These are phyloP conservation scores for Lagenidium giganteum DNA, from an alignment of 352 stramenopile species.

Conservation along the genomic window DNA sequence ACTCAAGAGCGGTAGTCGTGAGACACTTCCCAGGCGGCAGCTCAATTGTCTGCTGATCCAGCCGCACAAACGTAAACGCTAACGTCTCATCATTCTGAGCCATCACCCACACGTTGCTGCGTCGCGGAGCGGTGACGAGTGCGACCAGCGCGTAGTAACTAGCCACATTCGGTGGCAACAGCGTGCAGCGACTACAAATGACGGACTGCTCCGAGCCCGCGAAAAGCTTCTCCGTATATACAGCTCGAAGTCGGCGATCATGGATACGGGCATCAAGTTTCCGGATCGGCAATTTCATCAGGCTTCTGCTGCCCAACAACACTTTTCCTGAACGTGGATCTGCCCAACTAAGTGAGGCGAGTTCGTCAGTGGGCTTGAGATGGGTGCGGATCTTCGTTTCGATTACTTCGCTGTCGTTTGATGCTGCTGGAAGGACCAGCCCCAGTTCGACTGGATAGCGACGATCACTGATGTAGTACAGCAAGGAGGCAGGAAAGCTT, in stretches of 20 bases:
- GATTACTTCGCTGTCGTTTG: conserved; percentile 15
- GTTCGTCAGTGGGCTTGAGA: conserved; percentile 29
- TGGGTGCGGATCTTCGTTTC: conserved; percentile 45
- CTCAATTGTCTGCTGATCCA: too few species aligned
- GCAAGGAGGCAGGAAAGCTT: conserved; percentile 64
- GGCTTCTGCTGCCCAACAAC: conserved; percentile 45
- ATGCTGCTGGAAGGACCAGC: too few species aligned
- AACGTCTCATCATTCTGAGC: too few species aligned
- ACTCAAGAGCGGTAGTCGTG: too few species aligned
- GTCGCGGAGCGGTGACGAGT: conserved; percentile 29
- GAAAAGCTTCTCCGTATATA: conserved; percentile 70
- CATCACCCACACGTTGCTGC: too few species aligned
- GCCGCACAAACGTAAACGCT: too few species aligned
- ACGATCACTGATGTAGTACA: conserved; percentile 74
- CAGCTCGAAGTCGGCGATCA: conserved; percentile 34
- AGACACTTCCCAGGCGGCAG: too few species aligned
- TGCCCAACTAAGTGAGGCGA: too few species aligned
- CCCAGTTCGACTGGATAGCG: conserved; percentile 74
- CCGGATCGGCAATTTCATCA: conserved; percentile 67
- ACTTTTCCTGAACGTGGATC: conserved; percentile 47
- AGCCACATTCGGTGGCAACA: conserved; percentile 50
- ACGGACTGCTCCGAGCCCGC: conserved; percentile 75
- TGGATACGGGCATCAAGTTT: conserved; percentile 2
- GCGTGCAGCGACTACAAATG: conserved; percentile 74
- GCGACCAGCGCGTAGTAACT: conserved; percentile 64